Conservation (phyloP, 345 rosid genomes). For the Linum trigynum region DNA sequence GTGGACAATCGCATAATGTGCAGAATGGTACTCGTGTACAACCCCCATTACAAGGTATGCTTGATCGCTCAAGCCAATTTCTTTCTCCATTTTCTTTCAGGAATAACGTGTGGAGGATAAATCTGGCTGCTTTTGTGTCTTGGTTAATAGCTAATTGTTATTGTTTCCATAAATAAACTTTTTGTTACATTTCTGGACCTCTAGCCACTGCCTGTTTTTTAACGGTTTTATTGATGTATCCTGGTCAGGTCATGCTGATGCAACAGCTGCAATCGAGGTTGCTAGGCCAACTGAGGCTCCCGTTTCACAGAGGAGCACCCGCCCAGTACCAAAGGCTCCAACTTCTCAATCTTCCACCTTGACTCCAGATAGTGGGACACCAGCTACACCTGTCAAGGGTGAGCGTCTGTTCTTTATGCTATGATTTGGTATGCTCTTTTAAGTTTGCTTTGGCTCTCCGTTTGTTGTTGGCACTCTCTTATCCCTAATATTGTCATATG, state of each 20-base stretch:
- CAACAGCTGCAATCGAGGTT: constrained; percentile 25
- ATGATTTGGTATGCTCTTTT: background rate
- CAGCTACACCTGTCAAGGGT: constrained; percentile 52
- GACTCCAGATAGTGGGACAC: constrained; percentile 32
- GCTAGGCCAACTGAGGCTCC: constrained; percentile 38
- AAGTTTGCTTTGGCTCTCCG: background rate
- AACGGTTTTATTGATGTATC: background rate
- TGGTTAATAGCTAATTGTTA: background rate
- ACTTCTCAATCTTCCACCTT: constrained; percentile 61
- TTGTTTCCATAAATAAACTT: background rate
- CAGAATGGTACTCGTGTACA: constrained; percentile 53
- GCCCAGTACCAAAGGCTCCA: constrained; percentile 70
- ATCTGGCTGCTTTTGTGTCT: background rate
- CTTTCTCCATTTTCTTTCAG: background rate
- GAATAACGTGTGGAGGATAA: background rate
- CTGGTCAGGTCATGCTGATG: constrained; percentile 38
- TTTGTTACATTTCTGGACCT: background rate
- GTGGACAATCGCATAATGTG: constrained; percentile 41
- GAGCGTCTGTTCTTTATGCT: background rate
- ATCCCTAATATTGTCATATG: constrained; percentile 14
- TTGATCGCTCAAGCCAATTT: background rate
- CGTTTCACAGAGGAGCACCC: constrained; percentile 30
- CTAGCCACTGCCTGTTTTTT: background rate
- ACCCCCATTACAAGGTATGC: constrained; percentile 49
- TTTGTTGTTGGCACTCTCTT: constrained; percentile 11